Base-by-base conservation (phyloP, 257 asterid species). In the Striga asiatica region DNA sequence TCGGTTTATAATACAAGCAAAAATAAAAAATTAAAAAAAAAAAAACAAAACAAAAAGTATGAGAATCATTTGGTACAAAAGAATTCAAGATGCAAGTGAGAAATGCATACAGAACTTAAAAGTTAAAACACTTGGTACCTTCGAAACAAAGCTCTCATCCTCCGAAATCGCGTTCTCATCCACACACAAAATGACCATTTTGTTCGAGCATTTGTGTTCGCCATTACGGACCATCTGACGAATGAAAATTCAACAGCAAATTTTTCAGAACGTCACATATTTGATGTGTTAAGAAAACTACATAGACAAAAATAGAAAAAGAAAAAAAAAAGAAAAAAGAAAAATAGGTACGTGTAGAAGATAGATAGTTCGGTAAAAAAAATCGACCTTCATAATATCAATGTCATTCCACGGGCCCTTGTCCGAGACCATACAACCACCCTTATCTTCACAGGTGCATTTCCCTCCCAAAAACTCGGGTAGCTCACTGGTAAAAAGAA, bases 381-480 rank as follows among this genome's bases (percentile, higher is more conserved):
- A 43, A 19, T 16, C 8, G 9, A 85, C 97, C 97, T 81, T 92
- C 91, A 92, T 81, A 61, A 82, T 80, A 2, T 88, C 99, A 9
- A 78, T 64, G 60, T 92, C 94, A 54, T 92, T 88, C 99, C 99
- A 92, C 23, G 99, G 97, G 8, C 97, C 99, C 76, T 71, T 92
- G 67, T 92, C 99, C 0, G 97, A 82, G 50, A 68, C 60, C 97
- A 88, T 79, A 54, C 99, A 92, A 9, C 97, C 94, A 1, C 97
- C 99, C 61, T 70, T 79, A 13, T 84, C 97, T 50, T 72, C 84
- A 32, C 99, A 92, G 38, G 91, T 79, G 79, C 99, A 92, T 19
- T 87, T 81, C 5, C 97, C 99, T 0, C 99, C 97, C 79, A 92
- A 78, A 77, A 88, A 88, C 25, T 88, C 95, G 4, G 97, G 99